phyloP scores from a whole-genome alignment of 768 basidiomycete genomes.

The Boletus subparvulus region DNA sequence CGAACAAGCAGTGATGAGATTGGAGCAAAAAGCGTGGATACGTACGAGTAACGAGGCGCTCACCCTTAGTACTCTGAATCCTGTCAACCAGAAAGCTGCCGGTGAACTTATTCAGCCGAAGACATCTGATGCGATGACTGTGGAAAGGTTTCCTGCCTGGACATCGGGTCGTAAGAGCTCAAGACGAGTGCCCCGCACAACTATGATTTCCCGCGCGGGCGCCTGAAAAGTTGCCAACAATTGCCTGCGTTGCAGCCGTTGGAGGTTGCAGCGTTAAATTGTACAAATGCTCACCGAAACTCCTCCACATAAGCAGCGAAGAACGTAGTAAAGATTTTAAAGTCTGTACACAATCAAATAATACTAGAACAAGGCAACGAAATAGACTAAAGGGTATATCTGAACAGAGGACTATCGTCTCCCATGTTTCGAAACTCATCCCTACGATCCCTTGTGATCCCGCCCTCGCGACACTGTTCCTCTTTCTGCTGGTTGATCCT shows the following conservation, averaged over 20 bases:
- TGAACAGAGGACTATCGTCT: conserved; percentile 56
- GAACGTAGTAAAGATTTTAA: conserved; percentile 3
- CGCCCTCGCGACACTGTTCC: conserved; percentile 41
- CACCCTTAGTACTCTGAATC: conserved; percentile 87
- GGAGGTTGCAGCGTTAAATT: conserved; percentile 94
- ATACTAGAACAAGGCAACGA: neutral
- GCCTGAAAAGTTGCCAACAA: conserved; percentile 95
- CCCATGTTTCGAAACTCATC: conserved; percentile 50
- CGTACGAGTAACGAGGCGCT: conserved; percentile 51
- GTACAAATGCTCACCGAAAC: conserved; percentile 82
- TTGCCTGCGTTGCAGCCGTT: conserved; percentile 75
- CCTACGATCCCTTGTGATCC: conserved; percentile 40
- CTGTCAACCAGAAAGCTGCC: conserved; percentile 90
- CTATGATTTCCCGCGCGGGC: conserved; percentile 92
- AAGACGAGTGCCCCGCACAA: conserved; percentile 87
- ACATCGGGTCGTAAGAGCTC: conserved; percentile 89
- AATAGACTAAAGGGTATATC: conserved; percentile 32
- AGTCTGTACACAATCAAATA: neutral
- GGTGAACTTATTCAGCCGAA: conserved; percentile 92
- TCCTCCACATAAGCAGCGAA: conserved; percentile 14
- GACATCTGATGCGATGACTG: conserved; percentile 79
- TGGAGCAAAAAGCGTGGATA: conserved; percentile 39
- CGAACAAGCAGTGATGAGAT: conserved; percentile 42
- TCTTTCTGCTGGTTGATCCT: conserved; percentile 51
- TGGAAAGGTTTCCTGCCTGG: conserved; percentile 84